Evolutionary conservation across 164 flowering plant species (phyloP), one percentile per base, ranked within the genome.

Genomic region (Tinospora cordifolia): DNA sequence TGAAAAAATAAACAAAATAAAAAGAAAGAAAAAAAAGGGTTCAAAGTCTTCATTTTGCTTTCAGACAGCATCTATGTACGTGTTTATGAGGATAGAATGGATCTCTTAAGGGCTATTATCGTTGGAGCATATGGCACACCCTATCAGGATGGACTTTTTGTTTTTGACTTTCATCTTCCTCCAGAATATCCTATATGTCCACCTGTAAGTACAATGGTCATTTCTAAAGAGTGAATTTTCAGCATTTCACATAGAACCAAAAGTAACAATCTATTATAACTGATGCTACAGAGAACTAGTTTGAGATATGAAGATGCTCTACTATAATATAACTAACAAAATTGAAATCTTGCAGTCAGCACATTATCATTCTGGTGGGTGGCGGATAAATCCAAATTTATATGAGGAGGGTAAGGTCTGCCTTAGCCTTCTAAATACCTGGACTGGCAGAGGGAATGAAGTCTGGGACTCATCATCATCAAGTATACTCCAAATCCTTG

Each of bases 401-500:
- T 95, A 95, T 39, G 99, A 95, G 83, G 96, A 92, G 82, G 99
- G 99, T 58, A 95, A 92, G 81, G 98, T 95, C 49, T 95, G 99
- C 73, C 96, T 95, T 64, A 95, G 99, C 82, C 95, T 95, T 68
- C 70, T 95, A 73, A 95, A 95, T 82, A 95, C 99, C 12, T 95
- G 99, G 99, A 86, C 93, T 71, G 99, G 99, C 57, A 88, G 83
- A 82, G 98, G 97, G 69, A 92, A 91, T 81, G 99, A 95, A 87
- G 97, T 92, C 6, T 95, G 99, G 99, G 95, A 95, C 73, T 87
- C 97, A 40, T 74, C 78, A 69, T 91, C 98, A 6, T 95, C 99
- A 8, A 92, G 98, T 84, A 95, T 95, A 72, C 98, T 95, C 74
- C 99, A 95, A 81, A 96, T 95, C 65, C 84, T 95, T 9, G 99